A percentile compares a stretch with the other conserved stretches of the same genome.
Evolutionary conservation across 2,329 filamentous ascomycete genomes (phyloP).

Genomic region (Xylaria sp.): DNA sequence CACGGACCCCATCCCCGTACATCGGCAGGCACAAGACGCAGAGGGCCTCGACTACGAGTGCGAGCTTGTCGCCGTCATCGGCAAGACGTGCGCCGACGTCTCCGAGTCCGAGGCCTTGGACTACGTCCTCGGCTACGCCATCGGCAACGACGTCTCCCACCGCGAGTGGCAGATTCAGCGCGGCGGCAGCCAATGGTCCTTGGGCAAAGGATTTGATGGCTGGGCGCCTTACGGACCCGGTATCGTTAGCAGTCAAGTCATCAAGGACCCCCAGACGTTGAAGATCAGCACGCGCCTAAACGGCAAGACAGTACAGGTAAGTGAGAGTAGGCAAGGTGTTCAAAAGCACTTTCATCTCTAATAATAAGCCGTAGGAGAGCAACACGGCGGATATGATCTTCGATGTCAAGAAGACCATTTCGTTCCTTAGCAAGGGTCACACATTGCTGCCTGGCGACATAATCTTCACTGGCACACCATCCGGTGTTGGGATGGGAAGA

Average conservation of each 20-base stretch:
- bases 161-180: slow-evolving; percentile 79
- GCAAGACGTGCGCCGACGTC: slow-evolving; percentile 73
- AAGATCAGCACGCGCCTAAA: slow-evolving; percentile 69
- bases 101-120: slow-evolving; percentile 73
- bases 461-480: slow-evolving; percentile 76
- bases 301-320: slow-evolving; percentile 65
- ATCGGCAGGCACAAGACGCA: slow-evolving; percentile 71
- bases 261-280: slow-evolving; percentile 67
- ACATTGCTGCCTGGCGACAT: slow-evolving; percentile 72
- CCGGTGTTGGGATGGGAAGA: slow-evolving; percentile 77
- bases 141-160: slow-evolving; percentile 84
- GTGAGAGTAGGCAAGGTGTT: slow-evolving; percentile 14
- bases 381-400: slow-evolving; percentile 73
- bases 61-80: slow-evolving; percentile 79
- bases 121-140: slow-evolving; percentile 78
- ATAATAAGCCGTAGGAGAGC: slow-evolving; percentile 54
- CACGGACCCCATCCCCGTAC: slow-evolving; percentile 73
- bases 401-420: slow-evolving; percentile 66
- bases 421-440: slow-evolving; percentile 70
- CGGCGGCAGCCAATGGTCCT: slow-evolving; percentile 75
- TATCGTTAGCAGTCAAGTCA: slow-evolving; percentile 69
- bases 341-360: slow-evolving; percentile 10
- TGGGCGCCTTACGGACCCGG: slow-evolving; percentile 80
- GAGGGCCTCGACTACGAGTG: slow-evolving; percentile 82
- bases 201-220: slow-evolving; percentile 80